Evolutionary conservation across 2,329 filamentous ascomycete species (phyloP).

Genomic region (Fusarium dimerum): DNA sequence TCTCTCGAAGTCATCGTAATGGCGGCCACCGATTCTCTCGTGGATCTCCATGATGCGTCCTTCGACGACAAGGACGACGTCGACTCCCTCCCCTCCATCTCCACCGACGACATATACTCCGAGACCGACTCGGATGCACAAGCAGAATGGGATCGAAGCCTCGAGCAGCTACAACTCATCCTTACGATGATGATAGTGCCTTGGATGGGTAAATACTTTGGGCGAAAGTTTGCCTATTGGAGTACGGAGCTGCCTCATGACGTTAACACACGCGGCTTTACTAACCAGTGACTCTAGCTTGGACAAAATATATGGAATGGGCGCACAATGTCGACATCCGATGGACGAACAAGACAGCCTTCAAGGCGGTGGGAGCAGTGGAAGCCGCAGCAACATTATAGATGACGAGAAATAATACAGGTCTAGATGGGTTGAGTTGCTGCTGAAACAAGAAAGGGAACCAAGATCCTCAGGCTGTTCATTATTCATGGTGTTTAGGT

Average conservation of each 20-base stretch:
- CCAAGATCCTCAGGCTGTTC: neutral
- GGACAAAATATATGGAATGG: slow-evolving; percentile 94
- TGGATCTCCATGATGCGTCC: slow-evolving; percentile 51
- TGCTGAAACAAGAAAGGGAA: neutral
- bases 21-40: slow-evolving; percentile 46
- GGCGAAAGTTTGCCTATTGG: slow-evolving; percentile 94
- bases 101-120: slow-evolving; percentile 56
- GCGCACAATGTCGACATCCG: slow-evolving; percentile 76
- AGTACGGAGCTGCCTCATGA: slow-evolving; percentile 57
- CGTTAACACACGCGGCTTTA: neutral
- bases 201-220: slow-evolving; percentile 92
- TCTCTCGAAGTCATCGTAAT: slow-evolving; percentile 17
- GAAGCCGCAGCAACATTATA: slow-evolving; percentile 60
- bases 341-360: slow-evolving; percentile 62
- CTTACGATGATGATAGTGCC: slow-evolving; percentile 94
- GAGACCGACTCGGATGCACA: slow-evolving; percentile 82
- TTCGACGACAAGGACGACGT: slow-evolving; percentile 56
- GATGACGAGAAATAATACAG: slow-evolving; percentile 6
- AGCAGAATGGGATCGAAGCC: slow-evolving; percentile 88
- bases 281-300: slow-evolving; percentile 58
- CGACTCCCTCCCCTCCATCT: slow-evolving; percentile 65
- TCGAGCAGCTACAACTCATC: slow-evolving; percentile 91
- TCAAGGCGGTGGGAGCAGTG: slow-evolving; percentile 64
- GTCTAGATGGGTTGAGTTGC: neutral
- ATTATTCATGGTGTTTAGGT: slow-evolving; percentile 21